Evolutionary conservation across 2,329 filamentous ascomycete species (phyloP), one percentile per base, ranked within the genome.

Genomic region (Calycina marina): DNA sequence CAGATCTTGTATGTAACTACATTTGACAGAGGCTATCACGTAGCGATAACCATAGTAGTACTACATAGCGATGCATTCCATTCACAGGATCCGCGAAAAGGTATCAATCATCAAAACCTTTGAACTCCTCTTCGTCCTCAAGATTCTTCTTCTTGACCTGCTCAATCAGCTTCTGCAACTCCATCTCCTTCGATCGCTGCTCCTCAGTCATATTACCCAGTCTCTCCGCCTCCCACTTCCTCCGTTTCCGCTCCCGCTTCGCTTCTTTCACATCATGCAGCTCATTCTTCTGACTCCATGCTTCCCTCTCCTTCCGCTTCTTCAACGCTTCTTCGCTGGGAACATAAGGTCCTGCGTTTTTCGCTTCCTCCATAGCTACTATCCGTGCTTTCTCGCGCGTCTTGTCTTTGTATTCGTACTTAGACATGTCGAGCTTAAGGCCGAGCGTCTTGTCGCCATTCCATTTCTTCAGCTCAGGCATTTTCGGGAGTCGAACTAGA

Each of bases 391-490:
- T 71, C 51, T 88, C 82, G 17, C 77, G 67, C 13, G 63, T 59
- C 50, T 77, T 79, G 45, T 88, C 80, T 47, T 73, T 74, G 57
- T 84, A 88, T 1, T 69, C 60, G 46, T 73, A 84, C 2, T 56
- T 61, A 26, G 76, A 65, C 66, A 79, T 76, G 51, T 84, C 71
- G 8, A 84, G 59, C 2, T 67, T 65, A 2, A 77, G 55, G 2
- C 72, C 72, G 1, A 80, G 58, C 14, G 60, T 67, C 40, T 67
- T 66, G 51, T 83, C 77, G 4, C 77, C 77, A 9, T 72, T 67
- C 62, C 80, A 88, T 1, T 63, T 69, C 47, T 76, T 78, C 32
- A 83, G 60, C 55, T 98, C 90, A 0, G 90, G 88, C 90, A 98
- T 98, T 51, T 80, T 84, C 4, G 90, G 90, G 41, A 96, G 65